Base-by-base conservation (phyloP, 2,329 filamentous ascomycete genomes). In the Penicillium paneum region DNA sequence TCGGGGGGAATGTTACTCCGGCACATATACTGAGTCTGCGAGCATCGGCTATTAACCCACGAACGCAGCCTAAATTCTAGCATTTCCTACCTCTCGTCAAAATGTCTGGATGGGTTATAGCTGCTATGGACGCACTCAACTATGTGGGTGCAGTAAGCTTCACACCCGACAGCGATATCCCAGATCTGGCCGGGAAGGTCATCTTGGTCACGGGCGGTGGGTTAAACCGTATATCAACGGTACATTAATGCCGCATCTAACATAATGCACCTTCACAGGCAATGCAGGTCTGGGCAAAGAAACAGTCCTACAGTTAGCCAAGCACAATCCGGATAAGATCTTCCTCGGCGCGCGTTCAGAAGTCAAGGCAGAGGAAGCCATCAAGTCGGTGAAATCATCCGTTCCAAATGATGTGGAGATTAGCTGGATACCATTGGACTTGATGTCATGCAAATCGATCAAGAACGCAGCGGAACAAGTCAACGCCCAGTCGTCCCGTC, bases 211-310 rank as follows among this genome's bases (percentile, higher is more conserved):
- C 71, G 8, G 72, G 72, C 32, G 72, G 71, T 71, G 53, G n/a
- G 55, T 46, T 26, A 29, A 31, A 40, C 38, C 41, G 26, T 28
- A 28, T n/a, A 62, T 55, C 54, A 41, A 79, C 74, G 53, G 64
- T 66, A 15, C 1, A 21, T 46, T 54, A 31, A 56, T 28, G 1
- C 31, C 11, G 28, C 43, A 19, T 29, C 49, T 44, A 32, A 49
- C 17, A 1, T 4, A 8, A 26, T 41, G 2, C 10, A 12, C 1
- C 3, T 11, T 8, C 12, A 13, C 31, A 72, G 68, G 68, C 55
- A 82, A 79, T 51, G 67, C 72, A n/a, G 80, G 80, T 0, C 71
- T 83, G 0, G 80, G 81, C 24, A 73, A 70, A 52, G 69, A 73
- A 52, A 73, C 73, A 5, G 66, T 78, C 36, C 60, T 73, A 12